Base-by-base conservation (phyloP, 495 filamentous ascomycete genomes). In the Parathielavia hyrcaniae region DNA sequence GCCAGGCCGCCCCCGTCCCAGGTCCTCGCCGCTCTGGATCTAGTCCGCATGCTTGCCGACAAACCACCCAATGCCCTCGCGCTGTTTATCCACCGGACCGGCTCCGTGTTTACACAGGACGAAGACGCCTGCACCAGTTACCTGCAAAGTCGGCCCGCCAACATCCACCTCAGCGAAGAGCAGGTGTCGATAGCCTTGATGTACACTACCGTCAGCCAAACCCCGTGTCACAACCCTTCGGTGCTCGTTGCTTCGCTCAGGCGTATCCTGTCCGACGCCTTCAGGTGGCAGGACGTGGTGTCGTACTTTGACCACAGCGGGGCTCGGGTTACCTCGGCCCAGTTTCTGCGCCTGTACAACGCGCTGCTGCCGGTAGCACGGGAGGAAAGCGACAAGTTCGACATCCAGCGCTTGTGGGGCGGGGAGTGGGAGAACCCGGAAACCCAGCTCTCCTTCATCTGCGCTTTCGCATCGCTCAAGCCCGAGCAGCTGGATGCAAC, bases 321-420 rank as follows among this genome's bases (percentile, higher is more conserved):
- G 40, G 74, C 95, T 22, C 75, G 86, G 56, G 79, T 99, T 30
- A 83, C 88, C 8, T 80, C 85, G 23, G 75, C 78, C 17, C 93
- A 96, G 59, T 95, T 99, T 58, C 72, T 90, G 36, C 81, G 81
- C 32, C 71, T 99, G 13, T 92, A 90, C 69, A 77, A 85, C 53
- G 87, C 86, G 17, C 75, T 99, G 26, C 73, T 88, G 32, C 83
- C 83, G 1, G 75, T 88, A 53, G 87, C 88, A 39, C 75, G 72
- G 46, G 82, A 86, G 23, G 79, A 85, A 17, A 62, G 59, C 20
- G 57, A 68, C 2, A 58, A 58, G 19, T 71, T 83, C 66, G 85
- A 95, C 70, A 82, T 96, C 46, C 87, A 95, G 69, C 81, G 78
- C 39, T 79, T 99, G 23, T 97, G 92, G 93, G 90, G 91, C 57